These are phyloP conservation scores for Dipteronia sinensis DNA, from an alignment of 345 rosid genomes.

Conservation along the genomic window DNA sequence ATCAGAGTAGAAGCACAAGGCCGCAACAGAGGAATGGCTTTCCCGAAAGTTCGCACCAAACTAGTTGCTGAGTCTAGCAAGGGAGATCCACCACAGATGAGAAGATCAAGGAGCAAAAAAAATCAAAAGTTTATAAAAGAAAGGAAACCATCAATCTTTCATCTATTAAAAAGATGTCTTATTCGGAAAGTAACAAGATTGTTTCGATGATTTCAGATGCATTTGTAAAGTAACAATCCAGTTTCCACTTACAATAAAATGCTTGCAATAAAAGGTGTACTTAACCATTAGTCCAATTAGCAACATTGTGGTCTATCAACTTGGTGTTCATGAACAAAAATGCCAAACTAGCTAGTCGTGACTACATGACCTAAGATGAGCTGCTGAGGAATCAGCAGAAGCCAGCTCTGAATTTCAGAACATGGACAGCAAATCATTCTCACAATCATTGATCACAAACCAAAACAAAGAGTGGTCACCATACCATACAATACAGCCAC, in stretches of 20 bases:
- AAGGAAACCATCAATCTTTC: slow-evolving; percentile 30
- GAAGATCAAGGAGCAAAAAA: slow-evolving; percentile 20
- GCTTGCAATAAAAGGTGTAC: background rate
- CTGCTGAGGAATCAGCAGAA: background rate
- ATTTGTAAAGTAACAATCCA: background rate
- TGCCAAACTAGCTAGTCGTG: background rate
- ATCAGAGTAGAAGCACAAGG: slow-evolving; percentile 1
- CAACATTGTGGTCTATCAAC: too few relatives aligned
- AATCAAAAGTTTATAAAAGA: slow-evolving; percentile 18
- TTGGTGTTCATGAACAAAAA: background rate
- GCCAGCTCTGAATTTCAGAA: slow-evolving; percentile 1
- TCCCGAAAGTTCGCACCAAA: slow-evolving; percentile 39
- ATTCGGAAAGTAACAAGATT: slow-evolving; percentile 24
- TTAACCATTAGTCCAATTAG: too few relatives aligned
- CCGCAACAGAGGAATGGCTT: slow-evolving; percentile 13
- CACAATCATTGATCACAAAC: background rate
- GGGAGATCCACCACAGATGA: slow-evolving; percentile 4
- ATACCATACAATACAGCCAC: slow-evolving; percentile 6
- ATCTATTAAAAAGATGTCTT: slow-evolving; percentile 27
- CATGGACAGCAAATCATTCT: background rate
- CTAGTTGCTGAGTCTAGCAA: slow-evolving; percentile 2
- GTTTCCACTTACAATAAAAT: slow-evolving; percentile 10
- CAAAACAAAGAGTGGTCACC: background rate
- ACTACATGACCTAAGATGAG: background rate
- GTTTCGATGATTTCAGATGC: slow-evolving; percentile 20